Conservation (phyloP, 2,329 filamentous ascomycete species). For the Microcyclospora tardicrescens region DNA sequence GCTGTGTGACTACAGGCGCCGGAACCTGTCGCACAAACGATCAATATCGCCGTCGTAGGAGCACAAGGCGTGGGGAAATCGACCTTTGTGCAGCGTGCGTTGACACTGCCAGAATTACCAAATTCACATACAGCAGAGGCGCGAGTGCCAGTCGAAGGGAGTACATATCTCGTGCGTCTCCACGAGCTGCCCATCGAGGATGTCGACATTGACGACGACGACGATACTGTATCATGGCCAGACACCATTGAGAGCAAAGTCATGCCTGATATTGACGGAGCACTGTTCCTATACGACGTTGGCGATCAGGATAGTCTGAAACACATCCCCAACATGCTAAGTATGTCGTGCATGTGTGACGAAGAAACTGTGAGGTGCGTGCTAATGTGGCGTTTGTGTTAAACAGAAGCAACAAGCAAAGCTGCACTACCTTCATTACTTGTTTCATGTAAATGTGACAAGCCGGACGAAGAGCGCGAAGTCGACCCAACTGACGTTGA, state of each 20-base stretch:
- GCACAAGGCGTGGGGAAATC: conserved; percentile 44
- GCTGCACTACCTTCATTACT: conserved; percentile 64
- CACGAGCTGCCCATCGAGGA: conserved; percentile 43
- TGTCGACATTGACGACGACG: conserved; percentile 36
- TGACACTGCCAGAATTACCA: conserved; percentile 38
- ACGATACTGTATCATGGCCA: conserved; percentile 45
- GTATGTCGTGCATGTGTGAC: conserved; percentile 33
- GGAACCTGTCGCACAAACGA: conserved; percentile 32
- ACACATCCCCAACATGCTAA: conserved; percentile 60
- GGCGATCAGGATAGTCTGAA: conserved; percentile 62
- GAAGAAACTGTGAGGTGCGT: background rate
- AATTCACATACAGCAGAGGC: conserved; percentile 32
- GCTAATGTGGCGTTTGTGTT: conserved; percentile 6
- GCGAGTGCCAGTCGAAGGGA: conserved; percentile 45
- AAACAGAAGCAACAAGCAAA: conserved; percentile 57
- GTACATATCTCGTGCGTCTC: conserved; percentile 43
- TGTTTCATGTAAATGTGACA: conserved; percentile 83
- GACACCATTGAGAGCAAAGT: conserved; percentile 48
- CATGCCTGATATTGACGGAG: conserved; percentile 67
- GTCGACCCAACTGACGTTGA: conserved; percentile 58
- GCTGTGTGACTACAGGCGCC: conserved; percentile 7
- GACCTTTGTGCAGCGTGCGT: conserved; percentile 44
- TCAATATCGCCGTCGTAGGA: conserved; percentile 48
- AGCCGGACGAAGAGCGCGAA: conserved; percentile 54
- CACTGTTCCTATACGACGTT: conserved; percentile 78